Percentiles rank a stretch among this genome's conserved stretches.
phyloP scores from a whole-genome alignment of 768 basidiomycete genomes.

The Plicaturopsis crispa region DNA sequence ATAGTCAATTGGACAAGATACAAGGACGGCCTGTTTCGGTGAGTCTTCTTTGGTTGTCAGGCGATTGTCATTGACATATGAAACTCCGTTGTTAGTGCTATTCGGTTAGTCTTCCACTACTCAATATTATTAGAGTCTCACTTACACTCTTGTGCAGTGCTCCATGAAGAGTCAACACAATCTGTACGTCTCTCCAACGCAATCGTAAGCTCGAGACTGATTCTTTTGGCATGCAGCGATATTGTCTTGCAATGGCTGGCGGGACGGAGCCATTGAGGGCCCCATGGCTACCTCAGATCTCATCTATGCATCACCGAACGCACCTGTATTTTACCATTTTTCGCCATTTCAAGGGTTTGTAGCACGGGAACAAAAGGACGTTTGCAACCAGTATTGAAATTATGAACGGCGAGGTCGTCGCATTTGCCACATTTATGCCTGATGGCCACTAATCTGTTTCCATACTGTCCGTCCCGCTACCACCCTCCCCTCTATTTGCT shows the following conservation, averaged over 20 bases:
- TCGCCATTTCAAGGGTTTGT: background rate
- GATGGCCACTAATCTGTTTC: slow-evolving; percentile 55
- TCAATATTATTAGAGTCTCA: background rate
- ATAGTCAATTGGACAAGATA: slow-evolving; percentile 74
- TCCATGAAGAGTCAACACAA: slow-evolving; percentile 97
- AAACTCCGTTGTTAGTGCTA: slow-evolving; percentile 52
- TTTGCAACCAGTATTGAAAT: too few species aligned
- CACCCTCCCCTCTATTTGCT: slow-evolving; percentile 40
- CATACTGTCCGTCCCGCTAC: slow-evolving; percentile 43
- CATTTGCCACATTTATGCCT: too few species aligned
- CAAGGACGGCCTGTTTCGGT: slow-evolving; percentile 81
- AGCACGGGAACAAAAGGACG: too few species aligned
- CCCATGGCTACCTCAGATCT: too few species aligned
- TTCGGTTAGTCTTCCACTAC: slow-evolving; percentile 42
- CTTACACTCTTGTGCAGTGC: slow-evolving; percentile 44
- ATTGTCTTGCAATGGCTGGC: slow-evolving; percentile 87
- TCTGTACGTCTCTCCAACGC: slow-evolving; percentile 39
- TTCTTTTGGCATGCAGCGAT: slow-evolving; percentile 37
- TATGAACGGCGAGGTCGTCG: too few species aligned
- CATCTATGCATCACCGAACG: too few species aligned
- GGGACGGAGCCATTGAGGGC: slow-evolving; percentile 54
- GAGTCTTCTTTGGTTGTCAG: slow-evolving; percentile 22
- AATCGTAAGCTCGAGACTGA: slow-evolving; percentile 5
- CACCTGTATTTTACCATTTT: background rate
- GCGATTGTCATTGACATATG: slow-evolving; percentile 3